Conservation (phyloP, 805 yeast genomes). For the Metschnikowia drakensbergensis region DNA sequence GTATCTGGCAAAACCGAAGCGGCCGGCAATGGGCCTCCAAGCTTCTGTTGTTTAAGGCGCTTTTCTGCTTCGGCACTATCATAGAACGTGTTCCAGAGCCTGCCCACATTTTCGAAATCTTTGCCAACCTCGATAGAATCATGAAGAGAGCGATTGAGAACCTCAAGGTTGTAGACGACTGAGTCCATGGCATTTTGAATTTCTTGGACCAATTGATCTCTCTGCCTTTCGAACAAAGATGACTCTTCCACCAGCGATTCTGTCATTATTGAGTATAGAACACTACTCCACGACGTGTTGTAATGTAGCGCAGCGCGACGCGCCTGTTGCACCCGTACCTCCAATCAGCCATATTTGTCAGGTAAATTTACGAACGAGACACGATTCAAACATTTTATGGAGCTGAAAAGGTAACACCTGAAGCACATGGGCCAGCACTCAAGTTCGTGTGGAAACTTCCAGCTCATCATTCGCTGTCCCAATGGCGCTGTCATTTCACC, state of each 20-base stretch:
- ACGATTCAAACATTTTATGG: no score
- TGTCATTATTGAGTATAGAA: not conserved
- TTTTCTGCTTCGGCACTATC: slow-evolving; percentile 37
- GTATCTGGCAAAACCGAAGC: not conserved
- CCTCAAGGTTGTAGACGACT: slow-evolving; percentile 59
- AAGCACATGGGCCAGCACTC: no score
- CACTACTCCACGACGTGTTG: not conserved
- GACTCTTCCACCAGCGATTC: not conserved
- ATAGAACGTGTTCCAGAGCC: slow-evolving; percentile 68
- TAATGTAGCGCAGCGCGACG: not conserved
- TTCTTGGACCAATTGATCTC: slow-evolving; percentile 56
- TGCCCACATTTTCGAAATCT: slow-evolving; percentile 67
- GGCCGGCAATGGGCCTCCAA: not conserved
- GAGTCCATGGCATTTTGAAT: slow-evolving; percentile 58
- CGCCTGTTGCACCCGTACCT: not conserved
- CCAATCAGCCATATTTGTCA: not conserved
- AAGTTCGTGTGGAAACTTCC: no score
- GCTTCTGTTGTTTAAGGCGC: not conserved
- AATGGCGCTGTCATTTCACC: no score
- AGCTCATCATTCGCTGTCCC: no score
- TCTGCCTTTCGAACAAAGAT: slow-evolving; percentile 49
- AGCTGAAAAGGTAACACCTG: no score
- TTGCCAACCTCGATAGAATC: slow-evolving; percentile 69
- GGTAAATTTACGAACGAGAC: no score
- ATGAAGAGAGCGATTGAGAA: slow-evolving; percentile 63